Conservation (phyloP, 176 grass and related monocot species). For the Puccinellia tenuiflora region DNA sequence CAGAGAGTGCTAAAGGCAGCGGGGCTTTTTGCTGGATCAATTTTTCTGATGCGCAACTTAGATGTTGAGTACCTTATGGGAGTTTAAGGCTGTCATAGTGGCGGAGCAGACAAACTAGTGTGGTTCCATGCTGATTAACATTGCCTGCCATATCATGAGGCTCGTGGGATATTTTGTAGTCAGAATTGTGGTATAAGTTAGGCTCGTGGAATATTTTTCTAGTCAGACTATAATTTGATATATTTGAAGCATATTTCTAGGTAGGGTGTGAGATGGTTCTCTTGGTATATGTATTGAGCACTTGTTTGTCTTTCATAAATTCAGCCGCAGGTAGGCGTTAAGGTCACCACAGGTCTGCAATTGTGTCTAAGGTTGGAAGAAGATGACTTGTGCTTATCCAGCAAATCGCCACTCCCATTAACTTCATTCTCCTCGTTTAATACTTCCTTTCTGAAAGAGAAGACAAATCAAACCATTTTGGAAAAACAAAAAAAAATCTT, state of each 20-base stretch:
- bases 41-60: constrained; percentile 49
- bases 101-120: background rate
- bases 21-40: constrained; percentile 57
- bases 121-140: background rate
- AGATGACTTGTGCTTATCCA: too few relatives aligned
- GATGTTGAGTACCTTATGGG: too few relatives aligned
- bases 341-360: background rate
- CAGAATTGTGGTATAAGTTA: background rate
- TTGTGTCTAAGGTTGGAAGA: too few relatives aligned
- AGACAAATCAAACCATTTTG: too few relatives aligned
- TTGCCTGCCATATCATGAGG: background rate
- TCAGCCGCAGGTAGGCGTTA: background rate
- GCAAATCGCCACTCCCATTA: too few relatives aligned
- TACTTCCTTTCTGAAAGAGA: too few relatives aligned
- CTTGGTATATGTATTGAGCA: background rate
- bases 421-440: too few relatives aligned
- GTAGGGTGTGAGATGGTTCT: background rate
- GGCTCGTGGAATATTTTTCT: too few relatives aligned
- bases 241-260: too few relatives aligned
- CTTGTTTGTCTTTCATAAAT: background rate
- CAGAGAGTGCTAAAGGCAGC: constrained; percentile 52
- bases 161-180: background rate
- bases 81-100: too few relatives aligned
- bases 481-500: too few relatives aligned
- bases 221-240: too few relatives aligned